A percentile compares a stretch with the other conserved stretches of the same genome.
Evolutionary conservation across 2,329 filamentous ascomycete species (phyloP).

Genomic region (Aspergillus clavatus): DNA sequence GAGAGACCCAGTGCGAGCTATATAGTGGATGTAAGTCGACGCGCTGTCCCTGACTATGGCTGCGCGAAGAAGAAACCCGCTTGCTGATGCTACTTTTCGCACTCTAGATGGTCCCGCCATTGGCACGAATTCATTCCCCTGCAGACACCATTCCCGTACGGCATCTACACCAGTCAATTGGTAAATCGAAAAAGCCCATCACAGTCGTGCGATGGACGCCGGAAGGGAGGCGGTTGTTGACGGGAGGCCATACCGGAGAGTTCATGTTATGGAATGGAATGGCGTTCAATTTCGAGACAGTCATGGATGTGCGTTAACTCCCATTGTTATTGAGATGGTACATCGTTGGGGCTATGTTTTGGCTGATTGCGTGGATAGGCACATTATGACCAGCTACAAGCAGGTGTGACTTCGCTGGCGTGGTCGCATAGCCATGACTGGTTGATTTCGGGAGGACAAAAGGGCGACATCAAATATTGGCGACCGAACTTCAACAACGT

Average conservation of each 20-base stretch:
- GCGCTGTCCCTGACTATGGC: neutral
- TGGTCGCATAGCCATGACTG: constrained; percentile 97
- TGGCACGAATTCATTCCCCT: constrained; percentile 66
- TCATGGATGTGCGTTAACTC: constrained; percentile 67
- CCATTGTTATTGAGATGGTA: neutral
- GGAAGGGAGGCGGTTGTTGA: constrained; percentile 84
- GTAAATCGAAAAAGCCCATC: constrained; percentile 96
- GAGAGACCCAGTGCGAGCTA: constrained; percentile 87
- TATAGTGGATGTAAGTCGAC: constrained; percentile 69
- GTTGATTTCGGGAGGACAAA: constrained; percentile 92
- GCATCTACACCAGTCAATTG: constrained; percentile 94
- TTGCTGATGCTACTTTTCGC: constrained; percentile 3
- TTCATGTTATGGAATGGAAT: constrained; percentile 99
- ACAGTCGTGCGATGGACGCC: constrained; percentile 98
- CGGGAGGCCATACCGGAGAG: constrained; percentile 91
- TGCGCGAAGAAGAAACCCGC: constrained; percentile 7
- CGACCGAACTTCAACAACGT: constrained; percentile 99
- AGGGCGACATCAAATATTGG: constrained; percentile 96
- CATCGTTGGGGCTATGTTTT: neutral
- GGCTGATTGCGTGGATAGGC: constrained; percentile 46
- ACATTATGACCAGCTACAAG: constrained; percentile 60
- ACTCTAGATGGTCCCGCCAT: constrained; percentile 75
- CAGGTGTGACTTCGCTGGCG: constrained; percentile 41
- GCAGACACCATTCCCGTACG: constrained; percentile 90
- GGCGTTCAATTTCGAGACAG: constrained; percentile 98